A percentile compares a stretch with the other conserved stretches of the same genome.
Evolutionary conservation across 2,329 filamentous ascomycete genomes (phyloP).

Genomic region (Fusarium sp.): DNA sequence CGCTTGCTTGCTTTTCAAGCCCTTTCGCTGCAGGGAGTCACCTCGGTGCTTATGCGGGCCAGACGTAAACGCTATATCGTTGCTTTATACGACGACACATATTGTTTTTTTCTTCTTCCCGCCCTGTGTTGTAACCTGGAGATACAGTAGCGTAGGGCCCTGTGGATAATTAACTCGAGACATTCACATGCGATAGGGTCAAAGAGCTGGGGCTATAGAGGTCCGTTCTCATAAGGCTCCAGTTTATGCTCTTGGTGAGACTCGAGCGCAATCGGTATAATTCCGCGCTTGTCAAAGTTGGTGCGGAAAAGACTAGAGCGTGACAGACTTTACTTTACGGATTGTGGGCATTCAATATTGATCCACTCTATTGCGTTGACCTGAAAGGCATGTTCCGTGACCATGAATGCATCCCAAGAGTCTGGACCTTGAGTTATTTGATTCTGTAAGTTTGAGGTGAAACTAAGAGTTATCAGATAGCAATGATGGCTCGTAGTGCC

Average conservation of each 20-base stretch:
- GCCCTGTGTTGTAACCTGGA: neutral
- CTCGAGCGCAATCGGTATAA: constrained; percentile 23
- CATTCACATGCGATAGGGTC: constrained; percentile 38
- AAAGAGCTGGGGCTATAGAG: neutral
- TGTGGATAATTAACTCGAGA: constrained; percentile 5
- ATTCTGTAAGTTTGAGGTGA: constrained; percentile 22
- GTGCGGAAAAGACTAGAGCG: constrained; percentile 2
- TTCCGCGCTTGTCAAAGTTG: constrained; percentile 29
- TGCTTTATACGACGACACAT: constrained; percentile 32
- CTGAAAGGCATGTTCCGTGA: constrained; percentile 33
- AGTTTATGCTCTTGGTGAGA: neutral
- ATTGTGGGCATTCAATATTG: constrained; percentile 1
- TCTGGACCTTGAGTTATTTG: constrained; percentile 30
- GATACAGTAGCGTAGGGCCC: neutral
- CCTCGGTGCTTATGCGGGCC: constrained; percentile 47
- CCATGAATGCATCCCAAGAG: constrained; percentile 12
- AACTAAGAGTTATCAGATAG: constrained; percentile 17
- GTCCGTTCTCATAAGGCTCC: constrained; percentile 8
- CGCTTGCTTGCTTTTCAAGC: neutral
- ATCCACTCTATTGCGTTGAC: constrained; percentile 33
- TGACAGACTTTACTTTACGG: neutral
- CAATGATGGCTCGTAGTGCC: neutral
- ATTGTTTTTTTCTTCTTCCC: neutral
- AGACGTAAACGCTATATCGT: constrained; percentile 9
- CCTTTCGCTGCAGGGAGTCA: constrained; percentile 29